Percentiles rank a stretch among this genome's conserved stretches.
Evolutionary conservation across 306 rosid species (phyloP).

Genomic region (Lablab purpureus): DNA sequence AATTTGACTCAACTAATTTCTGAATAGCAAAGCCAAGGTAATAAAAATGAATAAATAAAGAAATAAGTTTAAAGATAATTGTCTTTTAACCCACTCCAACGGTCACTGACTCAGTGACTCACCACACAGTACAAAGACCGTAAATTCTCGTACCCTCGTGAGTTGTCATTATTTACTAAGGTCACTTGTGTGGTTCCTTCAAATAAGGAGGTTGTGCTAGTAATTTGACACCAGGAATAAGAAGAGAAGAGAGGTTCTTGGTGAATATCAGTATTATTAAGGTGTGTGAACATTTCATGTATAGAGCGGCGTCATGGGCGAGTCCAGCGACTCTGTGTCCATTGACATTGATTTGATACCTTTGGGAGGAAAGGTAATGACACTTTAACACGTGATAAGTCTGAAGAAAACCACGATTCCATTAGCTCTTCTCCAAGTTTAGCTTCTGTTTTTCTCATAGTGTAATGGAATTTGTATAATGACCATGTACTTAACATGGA

Average conservation of each 20-base stretch:
- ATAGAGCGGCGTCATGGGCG: slow-evolving; percentile 61
- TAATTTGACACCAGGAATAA: slow-evolving; percentile 45
- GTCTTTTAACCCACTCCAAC: slow-evolving; percentile 57
- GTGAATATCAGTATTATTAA: slow-evolving; percentile 17
- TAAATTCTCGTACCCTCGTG: slow-evolving; percentile 34
- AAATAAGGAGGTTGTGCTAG: slow-evolving; percentile 43
- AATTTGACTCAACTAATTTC: background rate
- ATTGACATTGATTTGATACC: slow-evolving; percentile 81
- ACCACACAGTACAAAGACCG: slow-evolving; percentile 8
- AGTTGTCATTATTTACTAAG: slow-evolving; percentile 20
- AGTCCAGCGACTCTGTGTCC: slow-evolving; percentile 76
- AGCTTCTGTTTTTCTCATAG: background rate
- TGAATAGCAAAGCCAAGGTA: background rate
- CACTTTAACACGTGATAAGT: background rate
- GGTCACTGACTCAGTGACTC: slow-evolving; percentile 54
- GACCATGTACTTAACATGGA: background rate
- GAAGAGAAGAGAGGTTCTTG: background rate
- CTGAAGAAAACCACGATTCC: background rate
- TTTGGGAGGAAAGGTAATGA: slow-evolving; percentile 73
- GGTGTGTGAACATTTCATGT: slow-evolving; percentile 15
- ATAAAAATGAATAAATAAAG: background rate
- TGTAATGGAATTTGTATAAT: background rate
- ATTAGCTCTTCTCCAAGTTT: background rate
- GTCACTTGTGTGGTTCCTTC: slow-evolving; percentile 36
- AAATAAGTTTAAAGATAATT: background rate